Evolutionary conservation across 2,329 filamentous ascomycete species (phyloP), one percentile per base, ranked within the genome.

Genomic region (Trichoderma simmonsii): DNA sequence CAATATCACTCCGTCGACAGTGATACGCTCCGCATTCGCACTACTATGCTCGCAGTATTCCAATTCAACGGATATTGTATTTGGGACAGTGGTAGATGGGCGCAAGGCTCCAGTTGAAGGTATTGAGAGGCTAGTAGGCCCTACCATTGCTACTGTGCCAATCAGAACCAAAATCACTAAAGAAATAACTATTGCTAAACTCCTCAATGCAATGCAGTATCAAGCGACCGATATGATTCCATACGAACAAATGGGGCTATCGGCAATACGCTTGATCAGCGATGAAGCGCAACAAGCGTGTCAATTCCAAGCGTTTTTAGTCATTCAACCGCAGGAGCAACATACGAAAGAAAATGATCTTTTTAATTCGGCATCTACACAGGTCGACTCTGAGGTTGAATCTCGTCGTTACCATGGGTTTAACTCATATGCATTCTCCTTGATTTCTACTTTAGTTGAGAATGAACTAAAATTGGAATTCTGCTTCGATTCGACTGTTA

Each of bases 181-280:
- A 9, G 60, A 30, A 12, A 12, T 15, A 24, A 71, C 4, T 15
- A 26, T 39, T 24, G 28, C 43, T 8, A 48, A 67, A 32, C 15
- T 66, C 26, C 70, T 71, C 12, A 9, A 30, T 2, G 15, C 14
- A 12, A 18, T 71, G 36, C 70, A 71, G 34, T 7, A 28, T 15
- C 48, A 67, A 60, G 70, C 61, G 12, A 67, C 24, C 2, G 61
- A 66, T 15, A 71, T 71, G 61, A 71, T 71, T 15, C 48, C 61
- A 28, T 67, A 66, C 30, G 70, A 71, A 36, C 70, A 71, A 54
- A 71, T 43, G 18, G 70, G 70, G 7, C 51, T 71, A 60, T 71
- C 70, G 4, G 32, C 30, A 43, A 66, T 71, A 43, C 30, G 48
- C 61, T n/a, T 59, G 21, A 32, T 67, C 7, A 48, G 21, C 7